Evolutionary conservation across 2,329 filamentous ascomycete species (phyloP), one percentile per base, ranked within the genome.

Genomic region (Laburnicola sp.): DNA sequence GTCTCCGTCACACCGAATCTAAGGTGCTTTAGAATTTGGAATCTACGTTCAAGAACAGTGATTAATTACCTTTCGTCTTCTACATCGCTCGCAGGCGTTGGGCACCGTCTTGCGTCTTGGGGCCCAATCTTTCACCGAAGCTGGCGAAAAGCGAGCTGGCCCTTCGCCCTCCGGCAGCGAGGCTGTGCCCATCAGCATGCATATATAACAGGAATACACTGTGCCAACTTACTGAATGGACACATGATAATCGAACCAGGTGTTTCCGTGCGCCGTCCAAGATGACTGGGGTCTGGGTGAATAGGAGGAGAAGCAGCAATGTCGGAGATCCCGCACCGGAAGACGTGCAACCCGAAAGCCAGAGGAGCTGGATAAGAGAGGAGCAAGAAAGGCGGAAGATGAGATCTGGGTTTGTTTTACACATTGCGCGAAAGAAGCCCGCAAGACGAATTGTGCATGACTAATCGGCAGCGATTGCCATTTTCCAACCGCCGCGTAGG

Each of bases 361-460:
- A 45, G 40, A 52, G 49, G 40, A 50, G 53, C 53, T 58, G 52
- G 50, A 55, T 58, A 50, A 51, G 50, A 54, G 46, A 56, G 48
- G 51, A 58, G 56, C 59, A 50, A 56, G 35, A n/a, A 50, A 58
- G 45, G 62, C 67, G 66, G 67, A 64, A 57, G 66, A 56, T 65
- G 65, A 68, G 62, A 68, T 65, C 57, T 63, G 58, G 62, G 60
- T 59, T 62, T 71, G 68, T 70, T 71, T 71, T 69, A 68, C 60
- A 58, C 47, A 51, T 62, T 62, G 65, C 59, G 57, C 62, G 56
- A 51, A 52, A 58, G 54, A 58, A 54, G 51, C 61, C 53, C 39
- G 16, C 37, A 28, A 41, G 38, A 32, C 42, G 38, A 10, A 3
- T 30, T n/a, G 22, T 23, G 36, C 11, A 16, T 51, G 52, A 66